Evolutionary conservation across 768 basidiomycete species (phyloP).

Genomic region (Psilocybe tampanensis): DNA sequence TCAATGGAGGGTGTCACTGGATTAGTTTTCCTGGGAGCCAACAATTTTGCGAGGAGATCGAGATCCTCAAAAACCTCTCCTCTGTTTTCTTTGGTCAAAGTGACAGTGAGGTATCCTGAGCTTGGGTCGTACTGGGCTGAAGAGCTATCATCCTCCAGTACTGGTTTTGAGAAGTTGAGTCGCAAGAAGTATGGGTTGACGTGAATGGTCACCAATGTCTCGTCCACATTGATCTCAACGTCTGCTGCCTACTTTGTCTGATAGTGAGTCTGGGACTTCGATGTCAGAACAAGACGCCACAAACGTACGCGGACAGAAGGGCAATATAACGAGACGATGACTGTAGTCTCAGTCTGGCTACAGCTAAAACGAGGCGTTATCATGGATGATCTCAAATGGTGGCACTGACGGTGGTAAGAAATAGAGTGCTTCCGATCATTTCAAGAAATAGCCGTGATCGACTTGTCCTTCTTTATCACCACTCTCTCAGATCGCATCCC

Average conservation of each 20-base stretch:
- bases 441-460: background rate
- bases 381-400: constrained; percentile 41
- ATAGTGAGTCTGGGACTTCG: constrained; percentile 4
- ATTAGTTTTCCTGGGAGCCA: constrained; percentile 61
- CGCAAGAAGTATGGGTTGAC: constrained; percentile 87
- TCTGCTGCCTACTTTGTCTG: constrained; percentile 70
- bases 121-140: constrained; percentile 76
- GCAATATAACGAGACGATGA: constrained; percentile 66
- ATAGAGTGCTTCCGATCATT: background rate
- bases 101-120: constrained; percentile 77
- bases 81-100: constrained; percentile 65
- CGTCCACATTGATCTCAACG: constrained; percentile 77
- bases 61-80: constrained; percentile 77
- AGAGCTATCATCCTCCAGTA: constrained; percentile 70
- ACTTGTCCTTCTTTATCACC: background rate
- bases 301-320: constrained; percentile 67
- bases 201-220: constrained; percentile 68
- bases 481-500: background rate
- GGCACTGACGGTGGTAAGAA: background rate
- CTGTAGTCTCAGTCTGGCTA: constrained; percentile 56
- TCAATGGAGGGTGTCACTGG: constrained; percentile 51
- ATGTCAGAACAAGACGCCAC: background rate
- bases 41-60: constrained; percentile 75
- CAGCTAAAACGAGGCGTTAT: constrained; percentile 80
- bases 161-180: constrained; percentile 68